Base-by-base conservation (phyloP, 345 rosid species). In the Boechera divaricarpa region DNA sequence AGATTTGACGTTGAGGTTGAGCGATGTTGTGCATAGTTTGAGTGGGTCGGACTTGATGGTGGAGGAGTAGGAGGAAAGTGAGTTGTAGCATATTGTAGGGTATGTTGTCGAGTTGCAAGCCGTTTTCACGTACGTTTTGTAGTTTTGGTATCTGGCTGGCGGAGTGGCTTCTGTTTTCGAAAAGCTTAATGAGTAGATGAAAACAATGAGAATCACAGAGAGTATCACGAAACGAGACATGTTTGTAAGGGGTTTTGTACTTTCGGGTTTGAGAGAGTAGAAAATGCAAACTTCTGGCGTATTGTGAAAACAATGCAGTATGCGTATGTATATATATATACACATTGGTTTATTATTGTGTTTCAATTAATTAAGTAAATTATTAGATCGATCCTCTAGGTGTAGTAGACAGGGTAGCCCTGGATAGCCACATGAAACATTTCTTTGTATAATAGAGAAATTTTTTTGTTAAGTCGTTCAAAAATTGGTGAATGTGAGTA, bases 101-200 rank as follows among this genome's bases (percentile, higher is more conserved):
- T 86, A 91, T 24, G 83, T 74, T 51, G 97, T 80, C 6, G 90
- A 75, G 28, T 70, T 79, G 85, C 98, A 91, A 5, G 88, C 85
- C 3, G 63, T 82, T 62, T 81, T 79, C 0, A 89, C 77, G 83
- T 29, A 91, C 2, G 67, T 77, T 41, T 33, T 80, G 90, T 85
- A 83, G 49, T 63, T 55, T 5, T 82, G 60, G 28, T 73, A 55
- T 4, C 63, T 52, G 48, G 82, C n/a, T 58, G 75, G 42, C 33
- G 83, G 21, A 21, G 85, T 51, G 36, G 85, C 81, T 48, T 39
- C 4, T 4, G 84, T 67, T 31, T 42, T 48, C 0, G 36, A 63
- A 6, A 58, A 7, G 51, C 18, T 68, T 51, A 77, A 80, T 33
- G 55, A 38, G 21, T 35, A 57, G 67, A 73, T 18, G 49, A 82